These are phyloP conservation scores for Lachancea lanzarotensis DNA, from an alignment of 805 yeast genomes.

Conservation along the genomic window DNA sequence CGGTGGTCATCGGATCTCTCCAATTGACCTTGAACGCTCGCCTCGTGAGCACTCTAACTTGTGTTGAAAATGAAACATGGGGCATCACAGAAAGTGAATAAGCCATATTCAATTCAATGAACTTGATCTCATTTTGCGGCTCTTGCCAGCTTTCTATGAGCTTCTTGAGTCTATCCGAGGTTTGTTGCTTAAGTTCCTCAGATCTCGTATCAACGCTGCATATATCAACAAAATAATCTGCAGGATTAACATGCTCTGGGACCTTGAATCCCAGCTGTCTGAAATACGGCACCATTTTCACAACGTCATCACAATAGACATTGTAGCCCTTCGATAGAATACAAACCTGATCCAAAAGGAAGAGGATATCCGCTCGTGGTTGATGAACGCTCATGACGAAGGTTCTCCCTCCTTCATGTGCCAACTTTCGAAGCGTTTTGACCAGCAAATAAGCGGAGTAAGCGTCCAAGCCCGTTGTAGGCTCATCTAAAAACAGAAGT, in stretches of 20 bases:
- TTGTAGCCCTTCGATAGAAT: conserved; percentile 60
- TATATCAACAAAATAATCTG: conserved; percentile 52
- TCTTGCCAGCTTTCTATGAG: conserved; percentile 37
- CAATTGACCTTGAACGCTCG: conserved; percentile 42
- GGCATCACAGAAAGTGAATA: conserved; percentile 7
- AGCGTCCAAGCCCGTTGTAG: conserved; percentile 83
- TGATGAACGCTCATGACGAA: conserved; percentile 76
- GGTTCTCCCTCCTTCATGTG: conserved; percentile 55
- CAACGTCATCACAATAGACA: conserved; percentile 43
- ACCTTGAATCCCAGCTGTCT: conserved; percentile 37
- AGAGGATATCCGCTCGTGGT: conserved; percentile 72
- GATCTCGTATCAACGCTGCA: conserved; percentile 50
- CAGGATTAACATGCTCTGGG: conserved; percentile 50
- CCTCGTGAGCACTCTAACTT: conserved; percentile 38
- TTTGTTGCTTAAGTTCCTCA: conserved; percentile 30
- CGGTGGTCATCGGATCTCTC: conserved; percentile 46
- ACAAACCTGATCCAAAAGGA: conserved; percentile 59
- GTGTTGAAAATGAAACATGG: conserved; percentile 38
- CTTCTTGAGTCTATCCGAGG: conserved; percentile 30
- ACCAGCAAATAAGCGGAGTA: conserved; percentile 64
- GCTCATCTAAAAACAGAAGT: conserved; percentile 73
- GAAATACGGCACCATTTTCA: conserved; percentile 45
- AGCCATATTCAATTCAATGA: conserved; percentile 4
- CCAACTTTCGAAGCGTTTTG: conserved; percentile 51
- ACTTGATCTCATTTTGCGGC: neutral